Percentiles rank a stretch among this genome's conserved stretches.
These are phyloP conservation scores for Gracilariopsis chorda DNA, from an alignment of 23 red algal species.

Conservation along the genomic window DNA sequence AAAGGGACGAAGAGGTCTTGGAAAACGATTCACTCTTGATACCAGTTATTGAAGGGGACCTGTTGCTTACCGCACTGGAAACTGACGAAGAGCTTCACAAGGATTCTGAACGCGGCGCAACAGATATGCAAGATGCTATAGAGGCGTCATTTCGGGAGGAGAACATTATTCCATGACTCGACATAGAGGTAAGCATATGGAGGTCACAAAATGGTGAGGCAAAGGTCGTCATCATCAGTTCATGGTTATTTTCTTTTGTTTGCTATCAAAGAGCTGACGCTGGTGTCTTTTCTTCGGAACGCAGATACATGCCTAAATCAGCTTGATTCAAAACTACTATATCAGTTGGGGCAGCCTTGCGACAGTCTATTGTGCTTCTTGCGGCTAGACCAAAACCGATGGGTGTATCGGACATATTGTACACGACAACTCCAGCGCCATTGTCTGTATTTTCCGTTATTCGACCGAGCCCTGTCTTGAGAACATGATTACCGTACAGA, in stretches of 20 bases:
- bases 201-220: background rate
- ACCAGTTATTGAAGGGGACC: conserved; percentile 43
- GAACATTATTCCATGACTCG: background rate
- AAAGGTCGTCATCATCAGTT: too few species aligned
- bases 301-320: conserved; percentile 90
- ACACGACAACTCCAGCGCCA: conserved; percentile 81
- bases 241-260: background rate
- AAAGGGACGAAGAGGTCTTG: background rate
- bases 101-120: background rate
- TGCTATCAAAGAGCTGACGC: conserved; percentile 83
- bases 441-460: conserved; percentile 85
- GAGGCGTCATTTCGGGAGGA: conserved; percentile 12
- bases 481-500: conserved; percentile 96
- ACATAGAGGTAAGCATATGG: background rate
- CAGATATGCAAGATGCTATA: conserved; percentile 10
- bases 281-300: conserved; percentile 76
- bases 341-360: conserved; percentile 82
- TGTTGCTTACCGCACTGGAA: conserved; percentile 45
- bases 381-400: conserved; percentile 94
- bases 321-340: conserved; percentile 97
- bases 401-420: conserved; percentile 84
- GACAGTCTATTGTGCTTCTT: conserved; percentile 69
- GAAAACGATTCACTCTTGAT: conserved; percentile 31
- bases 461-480: conserved; percentile 82
- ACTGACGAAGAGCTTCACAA: conserved; percentile 31